phyloP scores from a whole-genome alignment of 352 stramenopile genomes.

The Phytopythium cucurbitacearum region DNA sequence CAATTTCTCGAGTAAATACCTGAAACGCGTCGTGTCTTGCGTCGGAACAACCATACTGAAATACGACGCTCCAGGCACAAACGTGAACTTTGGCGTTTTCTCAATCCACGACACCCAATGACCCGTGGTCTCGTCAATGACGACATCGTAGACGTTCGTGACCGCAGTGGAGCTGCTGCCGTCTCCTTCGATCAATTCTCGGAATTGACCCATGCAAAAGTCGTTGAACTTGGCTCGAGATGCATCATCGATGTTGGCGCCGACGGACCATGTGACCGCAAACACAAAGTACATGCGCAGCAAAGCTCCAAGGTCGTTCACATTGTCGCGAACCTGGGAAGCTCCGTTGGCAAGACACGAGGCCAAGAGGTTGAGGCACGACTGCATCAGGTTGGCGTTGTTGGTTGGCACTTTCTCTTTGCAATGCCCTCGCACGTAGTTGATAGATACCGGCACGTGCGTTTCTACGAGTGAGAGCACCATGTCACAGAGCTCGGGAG shows the following conservation, averaged over 20 bases:
- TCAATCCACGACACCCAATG: slow-evolving; percentile 85
- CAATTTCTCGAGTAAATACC: slow-evolving; percentile 89
- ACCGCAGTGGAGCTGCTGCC: slow-evolving; percentile 25
- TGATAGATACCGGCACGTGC: slow-evolving; percentile 76
- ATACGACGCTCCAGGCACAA: slow-evolving; percentile 82
- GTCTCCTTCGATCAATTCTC: slow-evolving; percentile 46
- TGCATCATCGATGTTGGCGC: slow-evolving; percentile 84
- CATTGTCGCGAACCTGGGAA: slow-evolving; percentile 31
- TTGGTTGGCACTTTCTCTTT: slow-evolving; percentile 87
- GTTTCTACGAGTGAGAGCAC: slow-evolving; percentile 74
- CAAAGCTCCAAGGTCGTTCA: slow-evolving; percentile 47
- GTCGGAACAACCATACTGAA: slow-evolving; percentile 95
- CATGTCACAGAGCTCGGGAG: slow-evolving; percentile 57
- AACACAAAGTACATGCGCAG: slow-evolving; percentile 90
- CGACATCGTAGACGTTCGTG: slow-evolving; percentile 83
- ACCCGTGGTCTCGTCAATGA: slow-evolving; percentile 68
- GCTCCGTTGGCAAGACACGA: slow-evolving; percentile 53
- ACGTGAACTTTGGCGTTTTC: slow-evolving; percentile 88
- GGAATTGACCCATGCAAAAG: slow-evolving; percentile 78
- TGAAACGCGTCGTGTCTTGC: slow-evolving; percentile 92
- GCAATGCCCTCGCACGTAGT: slow-evolving; percentile 88
- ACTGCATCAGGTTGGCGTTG: slow-evolving; percentile 85
- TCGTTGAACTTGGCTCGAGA: slow-evolving; percentile 83
- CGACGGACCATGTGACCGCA: slow-evolving; percentile 78
- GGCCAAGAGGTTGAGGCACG: slow-evolving; percentile 85